A percentile compares a stretch with the other conserved stretches of the same genome.
phyloP scores from a whole-genome alignment of 2,329 filamentous ascomycete species.

The Cordyceps javanica region DNA sequence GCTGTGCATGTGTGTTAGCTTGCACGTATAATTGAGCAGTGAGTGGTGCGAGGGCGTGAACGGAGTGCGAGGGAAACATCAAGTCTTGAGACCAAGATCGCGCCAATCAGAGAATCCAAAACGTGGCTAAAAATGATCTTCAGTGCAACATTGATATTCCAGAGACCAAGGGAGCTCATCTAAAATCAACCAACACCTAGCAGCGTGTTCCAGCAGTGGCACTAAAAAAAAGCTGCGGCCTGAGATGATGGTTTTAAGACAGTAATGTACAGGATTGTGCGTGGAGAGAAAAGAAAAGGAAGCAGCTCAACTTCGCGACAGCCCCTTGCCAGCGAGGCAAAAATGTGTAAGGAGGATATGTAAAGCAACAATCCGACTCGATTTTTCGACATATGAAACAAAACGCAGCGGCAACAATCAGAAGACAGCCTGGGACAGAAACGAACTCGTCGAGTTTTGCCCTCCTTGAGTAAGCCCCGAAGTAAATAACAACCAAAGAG shows the following conservation, averaged over 20 bases:
- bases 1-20: conserved; percentile 6
- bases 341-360: conserved; percentile 2
- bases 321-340: conserved; percentile 7
- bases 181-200: conserved; percentile 7
- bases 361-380: conserved; percentile 3
- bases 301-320: conserved; percentile 7
- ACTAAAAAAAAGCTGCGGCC: conserved; percentile 35
- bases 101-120: background rate
- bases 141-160: conserved; percentile 11
- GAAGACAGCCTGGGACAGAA: conserved; percentile 5
- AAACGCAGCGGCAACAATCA: background rate
- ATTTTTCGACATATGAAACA: conserved; percentile 7
- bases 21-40: background rate
- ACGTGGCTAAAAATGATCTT: background rate
- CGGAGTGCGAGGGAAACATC: background rate
- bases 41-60: background rate
- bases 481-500: background rate
- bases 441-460: background rate
- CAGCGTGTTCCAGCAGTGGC: conserved; percentile 25
- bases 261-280: conserved; percentile 51
- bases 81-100: background rate
- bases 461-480: background rate
- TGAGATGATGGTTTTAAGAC: conserved; percentile 35
- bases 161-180: conserved; percentile 8
- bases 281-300: conserved; percentile 1